Conservation (phyloP, 1,284 basidiomycete species). For the Leccinum pseudoinsigne region DNA sequence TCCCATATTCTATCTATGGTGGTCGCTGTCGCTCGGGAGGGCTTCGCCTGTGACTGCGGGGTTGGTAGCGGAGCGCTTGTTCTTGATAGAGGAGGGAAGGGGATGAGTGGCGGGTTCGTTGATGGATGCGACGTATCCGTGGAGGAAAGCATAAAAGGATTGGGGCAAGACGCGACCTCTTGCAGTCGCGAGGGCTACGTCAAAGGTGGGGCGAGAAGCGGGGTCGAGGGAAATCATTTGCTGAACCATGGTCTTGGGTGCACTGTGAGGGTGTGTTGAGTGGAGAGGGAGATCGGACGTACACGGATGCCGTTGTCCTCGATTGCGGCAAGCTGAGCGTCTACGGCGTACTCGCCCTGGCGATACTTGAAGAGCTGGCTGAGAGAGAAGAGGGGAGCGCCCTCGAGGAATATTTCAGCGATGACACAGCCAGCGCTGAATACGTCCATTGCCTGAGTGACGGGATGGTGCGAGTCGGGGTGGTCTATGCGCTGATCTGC, state of each 20-base stretch:
- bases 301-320: slow-evolving; percentile 84
- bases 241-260: slow-evolving; percentile 73
- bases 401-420: slow-evolving; percentile 95
- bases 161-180: slow-evolving; percentile 86
- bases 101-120: slow-evolving; percentile 62
- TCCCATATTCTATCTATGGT: slow-evolving; percentile 76
- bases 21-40: slow-evolving; percentile 78
- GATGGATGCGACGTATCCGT: slow-evolving; percentile 84
- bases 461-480: slow-evolving; percentile 61
- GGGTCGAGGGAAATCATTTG: slow-evolving; percentile 91
- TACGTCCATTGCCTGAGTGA: slow-evolving; percentile 98
- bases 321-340: slow-evolving; percentile 72
- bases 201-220: slow-evolving; percentile 76
- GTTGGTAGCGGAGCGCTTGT: slow-evolving; percentile 25
- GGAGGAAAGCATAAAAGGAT: slow-evolving; percentile 92
- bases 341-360: slow-evolving; percentile 80
- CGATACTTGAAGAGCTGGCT: slow-evolving; percentile 97
- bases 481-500: slow-evolving; percentile 63
- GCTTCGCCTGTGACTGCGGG: slow-evolving; percentile 38
- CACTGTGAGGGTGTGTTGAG: neutral
- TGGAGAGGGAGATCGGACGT: slow-evolving; percentile 23
- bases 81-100: slow-evolving; percentile 39
- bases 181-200: slow-evolving; percentile 77
- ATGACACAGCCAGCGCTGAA: slow-evolving; percentile 97
- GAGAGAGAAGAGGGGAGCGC: slow-evolving; percentile 90